A percentile compares a stretch with the other conserved stretches of the same genome.
These are phyloP conservation scores for Thalassiosira ordinaria DNA, from an alignment of 352 stramenopile species.

Conservation along the genomic window DNA sequence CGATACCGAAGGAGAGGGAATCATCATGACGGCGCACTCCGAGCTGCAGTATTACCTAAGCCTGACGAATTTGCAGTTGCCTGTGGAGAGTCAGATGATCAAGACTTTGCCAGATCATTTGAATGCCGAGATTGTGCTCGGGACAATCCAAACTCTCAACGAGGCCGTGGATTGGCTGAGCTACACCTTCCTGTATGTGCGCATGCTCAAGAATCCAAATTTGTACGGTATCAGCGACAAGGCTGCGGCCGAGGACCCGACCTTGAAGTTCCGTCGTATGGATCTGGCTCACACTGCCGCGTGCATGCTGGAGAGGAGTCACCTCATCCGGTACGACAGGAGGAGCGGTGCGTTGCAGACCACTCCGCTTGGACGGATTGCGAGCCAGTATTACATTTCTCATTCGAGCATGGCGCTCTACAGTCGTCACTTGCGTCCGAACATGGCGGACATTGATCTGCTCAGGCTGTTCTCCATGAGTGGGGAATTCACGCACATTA, in stretches of 20 bases:
- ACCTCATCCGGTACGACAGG: constrained; percentile 98
- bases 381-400: constrained; percentile 99
- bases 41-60: constrained; percentile 99
- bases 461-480: constrained; percentile 98
- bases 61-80: constrained; percentile 99
- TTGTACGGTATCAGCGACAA: constrained; percentile 94
- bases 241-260: constrained; percentile 91
- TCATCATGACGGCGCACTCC: constrained; percentile 99
- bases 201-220: constrained; percentile 97
- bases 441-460: constrained; percentile 99
- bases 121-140: constrained; percentile 98
- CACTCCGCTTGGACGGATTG: constrained; percentile 96
- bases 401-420: constrained; percentile 98
- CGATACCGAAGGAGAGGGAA: constrained; percentile 95
- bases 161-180: constrained; percentile 98
- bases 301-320: constrained; percentile 94
- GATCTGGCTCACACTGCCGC: constrained; percentile 97
- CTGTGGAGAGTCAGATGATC: constrained; percentile 99
- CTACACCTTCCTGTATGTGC: constrained; percentile 99
- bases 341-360: constrained; percentile 94
- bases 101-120: constrained; percentile 96
- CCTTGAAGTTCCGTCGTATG: constrained; percentile 92
- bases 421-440: constrained; percentile 97
- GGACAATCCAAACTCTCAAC: constrained; percentile 92
- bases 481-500: constrained; percentile 99